Conservation (phyloP, 2,329 filamentous ascomycete species). For the Fusarium longipes region DNA sequence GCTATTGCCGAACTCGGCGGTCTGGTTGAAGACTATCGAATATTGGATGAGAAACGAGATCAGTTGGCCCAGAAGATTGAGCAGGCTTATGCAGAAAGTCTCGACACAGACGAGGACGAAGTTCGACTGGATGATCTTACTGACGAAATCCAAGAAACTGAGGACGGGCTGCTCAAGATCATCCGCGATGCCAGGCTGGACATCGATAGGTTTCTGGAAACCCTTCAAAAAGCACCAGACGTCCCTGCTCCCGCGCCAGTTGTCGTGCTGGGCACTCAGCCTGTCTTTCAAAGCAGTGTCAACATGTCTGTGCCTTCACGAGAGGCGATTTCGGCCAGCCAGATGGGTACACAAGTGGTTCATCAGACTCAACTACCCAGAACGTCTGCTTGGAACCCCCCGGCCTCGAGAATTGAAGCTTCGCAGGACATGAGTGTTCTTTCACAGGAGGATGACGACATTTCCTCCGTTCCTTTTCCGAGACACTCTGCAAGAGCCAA, state of each 20-base stretch:
- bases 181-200: constrained; percentile 61
- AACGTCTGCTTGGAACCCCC: constrained; percentile 41
- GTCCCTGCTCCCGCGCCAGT: constrained; percentile 21
- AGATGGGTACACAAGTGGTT: constrained; percentile 60
- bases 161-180: constrained; percentile 55
- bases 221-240: constrained; percentile 24
- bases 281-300: constrained; percentile 45
- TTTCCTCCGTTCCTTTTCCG: constrained; percentile 43
- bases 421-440: constrained; percentile 40
- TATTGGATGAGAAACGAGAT: constrained; percentile 58
- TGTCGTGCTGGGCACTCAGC: constrained; percentile 60
- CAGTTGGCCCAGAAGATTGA: constrained; percentile 59
- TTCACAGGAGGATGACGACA: constrained; percentile 42
- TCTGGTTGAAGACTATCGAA: constrained; percentile 57
- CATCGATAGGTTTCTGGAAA: constrained; percentile 53
- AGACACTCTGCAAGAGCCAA: constrained; percentile 33
- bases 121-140: constrained; percentile 61
- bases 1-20: constrained; percentile 55
- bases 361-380: constrained; percentile 62
- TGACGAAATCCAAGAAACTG: constrained; percentile 57
- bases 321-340: constrained; percentile 48
- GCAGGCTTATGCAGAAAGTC: constrained; percentile 61
- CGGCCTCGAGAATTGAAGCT: constrained; percentile 32
- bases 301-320: constrained; percentile 51
- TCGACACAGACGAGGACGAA: constrained; percentile 65